Conservation (phyloP, 768 basidiomycete species). For the Lentinus brumalis region DNA sequence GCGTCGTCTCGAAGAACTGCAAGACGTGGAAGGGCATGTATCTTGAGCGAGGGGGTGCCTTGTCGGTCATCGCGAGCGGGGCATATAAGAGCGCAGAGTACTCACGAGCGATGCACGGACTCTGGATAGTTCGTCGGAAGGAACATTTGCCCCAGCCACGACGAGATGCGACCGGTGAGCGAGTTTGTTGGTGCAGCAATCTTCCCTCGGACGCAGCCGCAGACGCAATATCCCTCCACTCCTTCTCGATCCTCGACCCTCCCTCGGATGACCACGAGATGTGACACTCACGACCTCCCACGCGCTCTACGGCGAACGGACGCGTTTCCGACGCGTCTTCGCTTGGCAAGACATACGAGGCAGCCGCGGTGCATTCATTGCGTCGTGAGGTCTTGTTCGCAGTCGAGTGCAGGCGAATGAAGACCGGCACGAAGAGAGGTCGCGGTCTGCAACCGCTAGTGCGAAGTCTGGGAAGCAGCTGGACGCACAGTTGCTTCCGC, state of each 20-base stretch:
- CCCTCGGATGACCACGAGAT: slow-evolving; percentile 26
- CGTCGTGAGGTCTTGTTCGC: neutral
- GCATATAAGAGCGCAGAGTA: neutral
- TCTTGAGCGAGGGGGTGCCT: neutral
- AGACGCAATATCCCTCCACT: slow-evolving; percentile 25
- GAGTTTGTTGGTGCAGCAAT: slow-evolving; percentile 16
- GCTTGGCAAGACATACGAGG: neutral
- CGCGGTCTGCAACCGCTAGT: slow-evolving; percentile 1
- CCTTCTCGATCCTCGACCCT: slow-evolving; percentile 19
- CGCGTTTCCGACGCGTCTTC: slow-evolving; percentile 1
- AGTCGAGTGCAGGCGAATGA: neutral
- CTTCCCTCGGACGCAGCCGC: neutral
- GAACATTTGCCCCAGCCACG: slow-evolving; percentile 33
- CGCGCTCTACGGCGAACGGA: slow-evolving; percentile 29
- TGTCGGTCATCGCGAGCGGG: neutral
- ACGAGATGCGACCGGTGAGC: slow-evolving; percentile 20
- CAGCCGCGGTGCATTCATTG: neutral
- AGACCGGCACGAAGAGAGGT: neutral
- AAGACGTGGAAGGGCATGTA: slow-evolving; percentile 29
- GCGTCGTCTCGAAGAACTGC: slow-evolving; percentile 28
- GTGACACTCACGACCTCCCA: slow-evolving; percentile 29
- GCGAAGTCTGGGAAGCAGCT: slow-evolving; percentile 7
- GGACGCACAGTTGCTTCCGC: slow-evolving; percentile 2
- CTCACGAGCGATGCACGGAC: slow-evolving; percentile 32
- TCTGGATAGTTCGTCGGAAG: slow-evolving; percentile 34